Evolutionary conservation across 768 basidiomycete genomes (phyloP).

Genomic region (Lanmaoa rubissima): DNA sequence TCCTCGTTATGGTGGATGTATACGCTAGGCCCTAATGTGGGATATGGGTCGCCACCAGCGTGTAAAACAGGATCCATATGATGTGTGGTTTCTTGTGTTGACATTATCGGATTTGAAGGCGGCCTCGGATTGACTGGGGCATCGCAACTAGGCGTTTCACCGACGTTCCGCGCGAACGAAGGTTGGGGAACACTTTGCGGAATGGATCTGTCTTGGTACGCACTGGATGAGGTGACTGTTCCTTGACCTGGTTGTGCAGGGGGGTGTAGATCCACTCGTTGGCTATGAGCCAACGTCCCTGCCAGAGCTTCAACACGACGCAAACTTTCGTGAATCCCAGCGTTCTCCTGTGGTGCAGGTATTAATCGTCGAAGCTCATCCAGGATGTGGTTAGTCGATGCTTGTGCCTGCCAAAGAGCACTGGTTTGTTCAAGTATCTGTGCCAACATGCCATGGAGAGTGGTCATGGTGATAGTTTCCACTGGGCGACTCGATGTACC

Average conservation of each 20-base stretch:
- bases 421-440: slow-evolving; percentile 55
- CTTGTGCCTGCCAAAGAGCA: slow-evolving; percentile 63
- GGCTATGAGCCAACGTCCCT: slow-evolving; percentile 6
- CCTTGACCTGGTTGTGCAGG: no score
- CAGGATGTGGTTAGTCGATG: slow-evolving; percentile 35
- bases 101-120: background rate
- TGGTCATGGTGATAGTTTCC: slow-evolving; percentile 35
- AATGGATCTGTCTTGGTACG: no score
- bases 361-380: slow-evolving; percentile 42
- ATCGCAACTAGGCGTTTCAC: no score
- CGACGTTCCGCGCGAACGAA: no score
- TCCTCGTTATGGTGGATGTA: background rate
- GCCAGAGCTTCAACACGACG: slow-evolving; percentile 12
- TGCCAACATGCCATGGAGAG: slow-evolving; percentile 51
- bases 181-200: no score
- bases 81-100: background rate
- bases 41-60: background rate
- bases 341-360: slow-evolving; percentile 35
- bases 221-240: no score
- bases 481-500: slow-evolving; percentile 22
- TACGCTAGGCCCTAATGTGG: background rate
- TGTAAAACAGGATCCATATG: background rate
- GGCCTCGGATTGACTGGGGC: no score
- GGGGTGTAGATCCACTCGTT: background rate
- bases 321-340: slow-evolving; percentile 35